These are phyloP conservation scores for Talaromyces sp. DNA, from an alignment of 2,329 filamentous ascomycete species.

Conservation along the genomic window DNA sequence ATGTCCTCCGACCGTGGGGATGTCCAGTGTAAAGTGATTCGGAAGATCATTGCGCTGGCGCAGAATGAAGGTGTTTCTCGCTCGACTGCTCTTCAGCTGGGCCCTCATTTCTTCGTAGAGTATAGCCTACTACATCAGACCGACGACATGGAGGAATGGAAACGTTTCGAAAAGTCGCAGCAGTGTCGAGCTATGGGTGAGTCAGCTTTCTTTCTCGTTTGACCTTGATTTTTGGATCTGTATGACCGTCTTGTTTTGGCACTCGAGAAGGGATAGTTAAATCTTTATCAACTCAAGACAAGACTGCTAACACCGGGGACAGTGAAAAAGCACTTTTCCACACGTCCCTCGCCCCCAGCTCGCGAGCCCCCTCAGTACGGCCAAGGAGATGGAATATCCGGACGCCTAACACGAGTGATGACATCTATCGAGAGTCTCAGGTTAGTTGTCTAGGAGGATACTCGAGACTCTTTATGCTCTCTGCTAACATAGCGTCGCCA, in stretches of 20 bases:
- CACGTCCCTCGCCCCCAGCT: too few relatives aligned
- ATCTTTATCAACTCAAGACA: background rate
- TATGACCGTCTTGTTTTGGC: background rate
- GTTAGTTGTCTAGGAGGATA: background rate
- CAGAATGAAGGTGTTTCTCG: background rate
- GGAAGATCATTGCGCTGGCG: background rate
- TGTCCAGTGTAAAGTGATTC: background rate
- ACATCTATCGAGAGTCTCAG: background rate
- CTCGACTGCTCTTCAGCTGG: background rate
- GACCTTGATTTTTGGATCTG: background rate
- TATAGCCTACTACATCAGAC: background rate
- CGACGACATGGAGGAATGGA: background rate
- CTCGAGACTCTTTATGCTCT: background rate
- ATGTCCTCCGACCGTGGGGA: background rate
- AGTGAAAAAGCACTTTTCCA: background rate
- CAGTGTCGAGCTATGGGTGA: background rate
- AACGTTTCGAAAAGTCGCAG: background rate
- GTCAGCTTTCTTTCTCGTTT: background rate
- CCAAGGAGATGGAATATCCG: background rate
- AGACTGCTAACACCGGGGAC: background rate
- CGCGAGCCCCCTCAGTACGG: background rate
- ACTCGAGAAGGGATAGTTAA: background rate
- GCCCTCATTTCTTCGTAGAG: background rate
- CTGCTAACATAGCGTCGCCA: background rate
- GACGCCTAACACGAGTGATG: background rate